Base-by-base conservation (phyloP, 345 rosid species). In the Linum lewisii region DNA sequence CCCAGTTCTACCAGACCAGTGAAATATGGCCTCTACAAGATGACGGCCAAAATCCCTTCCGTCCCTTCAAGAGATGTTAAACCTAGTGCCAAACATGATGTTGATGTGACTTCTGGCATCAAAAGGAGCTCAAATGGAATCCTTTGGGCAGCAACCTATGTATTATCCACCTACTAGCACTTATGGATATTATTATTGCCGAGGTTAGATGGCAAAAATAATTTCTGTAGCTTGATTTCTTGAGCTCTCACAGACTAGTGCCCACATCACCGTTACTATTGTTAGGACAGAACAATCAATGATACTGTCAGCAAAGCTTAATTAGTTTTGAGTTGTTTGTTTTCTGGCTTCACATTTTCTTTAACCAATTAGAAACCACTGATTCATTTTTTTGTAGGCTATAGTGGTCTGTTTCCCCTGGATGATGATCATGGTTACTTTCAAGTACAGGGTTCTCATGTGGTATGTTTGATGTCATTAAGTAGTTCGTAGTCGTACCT, bases 181-280 rank as follows among this genome's bases (percentile, higher is more conserved):
- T 67, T 68, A 76, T 72, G 72, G 24, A 47, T 81, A 81, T 68
- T 68, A 60, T 60, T 78, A 73, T n/a, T n/a, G n/a, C 66, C 85
- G 81, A 72, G 85, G 85, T 81, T 68, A 67, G 79, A 51, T 63
- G 57, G 24, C 61, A 21, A 51, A 51, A 51, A 36, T 5, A 50
- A 34, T 5, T 10, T 21, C 6, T 21, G 36, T 58, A 19, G 21
- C 24, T 10, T 5, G 51, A 51, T 16, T 25, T 6, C 14, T 51
- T 26, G 47, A 25, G 25, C 58, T 45, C 22, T 32, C 16, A 13
- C 34, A 44, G 29, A 9, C 11, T 51, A 42, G 23, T 21, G 26
- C 57, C n/a, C 8, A 16, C 14, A 52, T 51, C 3, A n/a, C 13
- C 21, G 15, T 18, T 14, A n/a, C 24, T 16, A 36, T 21, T 26